A percentile compares a stretch with the other conserved stretches of the same genome.
phyloP scores from a whole-genome alignment of 176 grass and related monocot species.

The Zoysia japonica region DNA sequence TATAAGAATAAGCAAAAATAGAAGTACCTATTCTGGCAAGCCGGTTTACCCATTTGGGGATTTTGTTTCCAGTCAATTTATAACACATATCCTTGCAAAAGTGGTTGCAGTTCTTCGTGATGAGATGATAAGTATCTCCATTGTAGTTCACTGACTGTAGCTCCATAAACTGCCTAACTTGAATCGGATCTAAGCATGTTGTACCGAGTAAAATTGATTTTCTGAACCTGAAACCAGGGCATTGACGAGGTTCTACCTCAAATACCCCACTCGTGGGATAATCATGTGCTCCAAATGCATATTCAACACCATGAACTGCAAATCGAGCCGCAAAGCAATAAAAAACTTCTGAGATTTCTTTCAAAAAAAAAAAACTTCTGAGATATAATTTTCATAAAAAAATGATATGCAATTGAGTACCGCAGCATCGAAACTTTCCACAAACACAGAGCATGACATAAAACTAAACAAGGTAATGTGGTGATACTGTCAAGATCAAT shows the following conservation, averaged over 20 bases:
- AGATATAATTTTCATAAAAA: background rate
- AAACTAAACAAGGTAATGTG: background rate
- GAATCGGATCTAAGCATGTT: constrained; percentile 77
- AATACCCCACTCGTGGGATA: constrained; percentile 89
- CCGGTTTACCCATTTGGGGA: constrained; percentile 94
- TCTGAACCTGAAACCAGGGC: constrained; percentile 92
- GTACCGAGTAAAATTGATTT: constrained; percentile 91
- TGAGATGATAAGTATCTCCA: constrained; percentile 92
- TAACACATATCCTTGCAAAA: constrained; percentile 93
- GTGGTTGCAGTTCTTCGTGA: constrained; percentile 96
- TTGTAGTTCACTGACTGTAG: constrained; percentile 86
- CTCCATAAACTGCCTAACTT: constrained; percentile 94
- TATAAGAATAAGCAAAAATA: constrained; percentile 20
- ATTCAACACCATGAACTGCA: constrained; percentile 93
- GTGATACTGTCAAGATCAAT: background rate
- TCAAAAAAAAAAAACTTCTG: background rate
- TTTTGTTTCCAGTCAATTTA: constrained; percentile 81
- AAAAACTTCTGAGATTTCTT: background rate
- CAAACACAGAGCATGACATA: background rate
- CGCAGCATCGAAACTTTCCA: background rate
- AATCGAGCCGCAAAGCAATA: constrained; percentile 14
- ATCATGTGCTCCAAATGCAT: constrained; percentile 98
- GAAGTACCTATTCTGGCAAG: constrained; percentile 93
- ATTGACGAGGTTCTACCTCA: constrained; percentile 89
- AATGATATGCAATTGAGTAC: background rate